Conservation (phyloP, 2,329 filamentous ascomycete species). For the Aspergillus awamori region DNA sequence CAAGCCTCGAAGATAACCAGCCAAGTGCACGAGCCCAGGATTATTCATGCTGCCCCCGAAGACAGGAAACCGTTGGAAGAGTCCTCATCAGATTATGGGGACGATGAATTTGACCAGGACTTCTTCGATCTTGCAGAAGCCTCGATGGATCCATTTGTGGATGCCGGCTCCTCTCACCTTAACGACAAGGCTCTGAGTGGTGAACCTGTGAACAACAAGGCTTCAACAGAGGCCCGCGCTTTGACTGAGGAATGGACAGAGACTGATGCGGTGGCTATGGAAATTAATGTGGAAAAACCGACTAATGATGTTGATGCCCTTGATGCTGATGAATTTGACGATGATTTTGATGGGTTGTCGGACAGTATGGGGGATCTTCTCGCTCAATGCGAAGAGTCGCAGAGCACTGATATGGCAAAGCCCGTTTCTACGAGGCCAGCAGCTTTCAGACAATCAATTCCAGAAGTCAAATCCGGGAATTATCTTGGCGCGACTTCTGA, state of each 20-base stretch:
- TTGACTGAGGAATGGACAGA: not conserved
- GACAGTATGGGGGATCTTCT: constrained; percentile 62
- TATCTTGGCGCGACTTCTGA: constrained; percentile 1
- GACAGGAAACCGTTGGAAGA: constrained; percentile 20
- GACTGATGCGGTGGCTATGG: not conserved
- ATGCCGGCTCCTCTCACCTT: constrained; percentile 6
- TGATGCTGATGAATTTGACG: constrained; percentile 64
- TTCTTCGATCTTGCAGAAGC: constrained; percentile 46
- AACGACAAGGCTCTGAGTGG: not conserved
- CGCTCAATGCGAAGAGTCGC: constrained; percentile 56
- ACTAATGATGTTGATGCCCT: constrained; percentile 5
- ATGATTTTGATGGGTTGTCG: constrained; percentile 65
- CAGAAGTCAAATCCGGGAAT: constrained; percentile 4
- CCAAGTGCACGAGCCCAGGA: not conserved
- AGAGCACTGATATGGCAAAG: constrained; percentile 19
- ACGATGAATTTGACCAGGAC: constrained; percentile 51
- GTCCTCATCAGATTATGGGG: constrained; percentile 51
- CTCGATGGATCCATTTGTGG: constrained; percentile 36
- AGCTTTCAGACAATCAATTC: constrained; percentile 19
- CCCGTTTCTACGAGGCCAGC: constrained; percentile 18
- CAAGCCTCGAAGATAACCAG: not conserved
- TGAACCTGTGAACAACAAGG: not conserved
- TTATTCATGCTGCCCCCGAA: constrained; percentile 3
- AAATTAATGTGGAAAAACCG: not conserved
- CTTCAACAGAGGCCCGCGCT: not conserved